Evolutionary conservation across 2,329 filamentous ascomycete species (phyloP), one percentile per base, ranked within the genome.

Genomic region (Neofusicoccum cordaticola): DNA sequence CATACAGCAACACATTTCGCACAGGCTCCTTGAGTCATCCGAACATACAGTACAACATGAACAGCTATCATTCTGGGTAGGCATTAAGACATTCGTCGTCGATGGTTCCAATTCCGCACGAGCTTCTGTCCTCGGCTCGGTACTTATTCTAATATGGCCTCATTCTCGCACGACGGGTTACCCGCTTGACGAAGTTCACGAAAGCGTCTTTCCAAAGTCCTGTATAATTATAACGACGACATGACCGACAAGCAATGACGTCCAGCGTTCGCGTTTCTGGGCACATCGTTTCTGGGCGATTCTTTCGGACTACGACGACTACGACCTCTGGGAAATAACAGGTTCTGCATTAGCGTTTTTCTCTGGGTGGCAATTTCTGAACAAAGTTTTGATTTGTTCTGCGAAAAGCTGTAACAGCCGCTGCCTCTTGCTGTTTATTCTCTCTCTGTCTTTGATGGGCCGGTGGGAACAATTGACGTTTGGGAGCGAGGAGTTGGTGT

Each of bases 161-260:
- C 19, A 47, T 47, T n/a, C 42, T 60, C 35, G 47, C 58, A 17
- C 58, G 34, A 62, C 58, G 34, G 22, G 15, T 17, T 22, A 37
- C 47, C 44, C 19, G 44, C 31, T 31, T 51, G 58, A 62, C 45
- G 58, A 62, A 62, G 31, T 62, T 50, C 44, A 62, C 47, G 58
- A 62, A 41, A 62, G 58, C 45, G 58, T 51, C 13, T 17, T 50
- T 47, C 41, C 19, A 27, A 50, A 51, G 58, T 47, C 42, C 42
- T 62, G 58, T 62, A 62, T 62, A 17, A 62, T 22, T 62, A 62
- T 62, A 31, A 62, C 17, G 58, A 51, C 35, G 58, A 62, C 35
- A 62, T 51, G 58, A 62, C 45, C 35, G 56, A 27, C 47, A 34
- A 60, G 42, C 56, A 37, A 34, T 47, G 56, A 60, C 56, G 56